A percentile compares a stretch with the other conserved stretches of the same genome.
phyloP scores from a whole-genome alignment of 1,284 basidiomycete genomes.

The Coniophora puteana region DNA sequence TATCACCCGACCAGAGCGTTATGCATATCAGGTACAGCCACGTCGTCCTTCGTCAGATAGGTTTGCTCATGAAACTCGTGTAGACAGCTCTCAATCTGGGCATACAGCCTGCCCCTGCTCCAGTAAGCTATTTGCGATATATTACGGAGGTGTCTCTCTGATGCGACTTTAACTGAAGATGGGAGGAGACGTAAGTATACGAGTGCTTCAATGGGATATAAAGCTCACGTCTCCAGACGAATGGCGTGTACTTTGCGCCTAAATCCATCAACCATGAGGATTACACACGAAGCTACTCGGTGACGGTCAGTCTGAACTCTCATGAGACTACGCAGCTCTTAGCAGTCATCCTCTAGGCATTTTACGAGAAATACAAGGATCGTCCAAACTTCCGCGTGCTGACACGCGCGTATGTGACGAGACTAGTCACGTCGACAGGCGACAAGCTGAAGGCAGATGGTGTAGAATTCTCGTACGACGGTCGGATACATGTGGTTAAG shows the following conservation, averaged over 20 bases:
- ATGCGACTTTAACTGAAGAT: constrained; percentile 10
- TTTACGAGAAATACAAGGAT: constrained; percentile 23
- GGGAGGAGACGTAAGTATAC: constrained; percentile 21
- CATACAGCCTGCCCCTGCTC: constrained; percentile 14
- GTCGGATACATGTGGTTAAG: constrained; percentile 14
- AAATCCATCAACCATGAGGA: constrained; percentile 23
- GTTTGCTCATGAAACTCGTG: background rate
- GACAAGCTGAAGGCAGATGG: constrained; percentile 12
- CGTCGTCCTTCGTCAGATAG: background rate
- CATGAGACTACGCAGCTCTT: background rate
- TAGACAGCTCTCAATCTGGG: constrained; percentile 24
- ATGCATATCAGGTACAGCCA: constrained; percentile 15
- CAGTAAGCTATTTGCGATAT: constrained; percentile 11
- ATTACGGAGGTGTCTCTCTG: background rate
- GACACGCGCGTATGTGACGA: constrained; percentile 12
- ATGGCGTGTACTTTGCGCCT: constrained; percentile 19
- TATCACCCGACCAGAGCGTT: constrained; percentile 14
- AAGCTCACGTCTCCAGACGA: constrained; percentile 13
- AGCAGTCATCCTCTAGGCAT: constrained; percentile 15
- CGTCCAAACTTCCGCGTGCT: constrained; percentile 23
- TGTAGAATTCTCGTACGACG: constrained; percentile 25
- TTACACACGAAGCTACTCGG: constrained; percentile 24
- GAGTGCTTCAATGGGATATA: background rate
- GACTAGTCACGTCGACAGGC: constrained; percentile 10
- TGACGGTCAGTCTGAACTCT: constrained; percentile 16